Evolutionary conservation across 495 filamentous ascomycete species (phyloP), one percentile per base, ranked within the genome.

Genomic region (Clohesyomyces aquaticus): DNA sequence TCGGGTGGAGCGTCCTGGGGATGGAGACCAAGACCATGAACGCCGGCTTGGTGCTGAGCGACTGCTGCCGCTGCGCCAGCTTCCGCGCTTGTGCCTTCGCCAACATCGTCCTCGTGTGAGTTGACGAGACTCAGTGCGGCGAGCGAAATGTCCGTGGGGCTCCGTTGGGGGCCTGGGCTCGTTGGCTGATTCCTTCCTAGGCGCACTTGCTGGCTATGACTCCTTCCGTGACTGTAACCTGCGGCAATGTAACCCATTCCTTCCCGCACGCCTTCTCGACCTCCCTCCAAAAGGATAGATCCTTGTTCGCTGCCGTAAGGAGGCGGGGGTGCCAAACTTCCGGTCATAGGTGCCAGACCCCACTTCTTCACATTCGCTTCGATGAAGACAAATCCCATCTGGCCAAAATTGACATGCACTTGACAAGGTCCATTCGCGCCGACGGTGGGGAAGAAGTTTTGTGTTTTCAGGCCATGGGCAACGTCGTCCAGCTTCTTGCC

Each of bases 301-400:
- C 94, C 94, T 73, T 96, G 91, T 75, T 97, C 94, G 59, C 89
- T 94, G 21, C 94, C 94, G 70, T 98, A 98, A 3, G 94, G 95
- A 45, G 94, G 94, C 28, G 94, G 94, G 14, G 94, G 95, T 42
- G 93, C 95, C 41, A 98, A 81, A 71, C 90, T 95, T 42, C 94
- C 94, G 0, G 93, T 96, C 84, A 95, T 95, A 12, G 94, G 94
- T 48, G 94, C 94, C 54, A 98, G 78, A 6, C 94, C 94, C 94
- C 94, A 98, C 81, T 97, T 98, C 83, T 98, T 98, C 38, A 98
- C 94, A 67, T 98, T 98, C 45, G 91, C 94, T 77, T 98, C 94
- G 72, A 98, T 98, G 71, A 97, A 98, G 18, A 98, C 94, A 69
- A 97, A 98, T 42, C 94, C 94, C 68, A 91, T 88, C 73, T 98